A percentile compares a stretch with the other conserved stretches of the same genome.
phyloP scores from a whole-genome alignment of 345 rosid genomes.

The Lagerstroemia speciosa region DNA sequence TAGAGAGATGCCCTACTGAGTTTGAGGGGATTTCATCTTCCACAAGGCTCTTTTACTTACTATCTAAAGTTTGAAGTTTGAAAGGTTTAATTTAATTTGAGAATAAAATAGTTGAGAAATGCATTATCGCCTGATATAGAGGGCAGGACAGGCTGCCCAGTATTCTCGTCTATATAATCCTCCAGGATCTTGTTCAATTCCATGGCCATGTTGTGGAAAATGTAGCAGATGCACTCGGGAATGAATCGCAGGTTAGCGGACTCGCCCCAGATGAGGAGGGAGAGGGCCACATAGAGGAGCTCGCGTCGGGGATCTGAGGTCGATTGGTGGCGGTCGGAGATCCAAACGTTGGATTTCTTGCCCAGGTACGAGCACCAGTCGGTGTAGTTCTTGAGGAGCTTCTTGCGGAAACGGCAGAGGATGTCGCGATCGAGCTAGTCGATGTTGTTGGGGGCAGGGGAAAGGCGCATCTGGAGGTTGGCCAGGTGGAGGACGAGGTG shows the following conservation, averaged over 20 bases:
- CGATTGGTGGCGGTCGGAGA: slow-evolving; percentile 54
- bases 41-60: no score
- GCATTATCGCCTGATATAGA: slow-evolving; percentile 74
- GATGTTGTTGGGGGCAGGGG: slow-evolving; percentile 83
- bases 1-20: no score
- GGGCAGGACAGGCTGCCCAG: slow-evolving; percentile 79
- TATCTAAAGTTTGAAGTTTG: no score
- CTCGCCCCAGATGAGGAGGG: slow-evolving; percentile 87
- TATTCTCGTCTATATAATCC: slow-evolving; percentile 78
- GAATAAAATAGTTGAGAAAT: slow-evolving; percentile 42
- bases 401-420: slow-evolving; percentile 59
- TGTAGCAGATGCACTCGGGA: slow-evolving; percentile 82
- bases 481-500: slow-evolving; percentile 89
- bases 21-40: no score
- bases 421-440: slow-evolving; percentile 67
- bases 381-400: slow-evolving; percentile 64
- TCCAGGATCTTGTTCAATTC: slow-evolving; percentile 75
- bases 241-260: slow-evolving; percentile 76
- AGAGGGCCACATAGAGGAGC: slow-evolving; percentile 60
- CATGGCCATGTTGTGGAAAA: slow-evolving; percentile 89
- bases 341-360: slow-evolving; percentile 79
- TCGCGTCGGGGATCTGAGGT: slow-evolving; percentile 53
- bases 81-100: no score
- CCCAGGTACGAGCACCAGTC: slow-evolving; percentile 84
- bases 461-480: slow-evolving; percentile 92